These are phyloP conservation scores for Dimocarpus longan DNA, from an alignment of 345 rosid genomes.

Conservation along the genomic window DNA sequence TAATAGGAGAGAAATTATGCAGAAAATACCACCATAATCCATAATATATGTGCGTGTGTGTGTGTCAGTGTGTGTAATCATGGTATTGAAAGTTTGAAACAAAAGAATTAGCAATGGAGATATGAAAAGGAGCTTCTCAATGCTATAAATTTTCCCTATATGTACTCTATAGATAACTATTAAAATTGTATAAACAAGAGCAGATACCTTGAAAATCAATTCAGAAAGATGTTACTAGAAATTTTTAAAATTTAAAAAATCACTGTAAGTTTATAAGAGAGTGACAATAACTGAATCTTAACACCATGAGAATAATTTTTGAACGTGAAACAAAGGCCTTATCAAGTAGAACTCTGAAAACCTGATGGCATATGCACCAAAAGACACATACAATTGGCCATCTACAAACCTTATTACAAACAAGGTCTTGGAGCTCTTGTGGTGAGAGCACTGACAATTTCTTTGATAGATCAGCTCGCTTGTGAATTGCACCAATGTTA, in stretches of 20 bases:
- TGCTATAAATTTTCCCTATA: neutral
- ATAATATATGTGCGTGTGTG: neutral
- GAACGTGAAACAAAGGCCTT: neutral
- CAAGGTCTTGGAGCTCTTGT: slow-evolving; percentile 85
- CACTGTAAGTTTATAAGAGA: neutral
- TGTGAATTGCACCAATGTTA: slow-evolving; percentile 83
- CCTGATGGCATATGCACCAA: neutral
- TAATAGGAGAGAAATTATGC: neutral
- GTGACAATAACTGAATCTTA: neutral
- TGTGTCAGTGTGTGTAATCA: neutral
- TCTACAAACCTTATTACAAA: slow-evolving; percentile 80
- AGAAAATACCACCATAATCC: neutral
- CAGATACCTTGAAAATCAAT: neutral
- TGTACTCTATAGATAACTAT: neutral
- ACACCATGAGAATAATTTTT: neutral
- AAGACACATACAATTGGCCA: slow-evolving; percentile 4
- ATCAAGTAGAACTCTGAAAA: neutral
- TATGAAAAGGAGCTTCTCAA: neutral
- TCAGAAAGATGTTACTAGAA: neutral
- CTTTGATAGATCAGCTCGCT: slow-evolving; percentile 87
- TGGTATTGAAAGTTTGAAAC: too few relatives aligned
- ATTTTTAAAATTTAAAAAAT: neutral
- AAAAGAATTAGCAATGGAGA: neutral
- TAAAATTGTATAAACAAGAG: neutral
- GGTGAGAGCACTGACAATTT: slow-evolving; percentile 75